Evolutionary conservation across 1,284 basidiomycete species (phyloP), one percentile per base, ranked within the genome.

Genomic region (Fomitiporia mediterranea): DNA sequence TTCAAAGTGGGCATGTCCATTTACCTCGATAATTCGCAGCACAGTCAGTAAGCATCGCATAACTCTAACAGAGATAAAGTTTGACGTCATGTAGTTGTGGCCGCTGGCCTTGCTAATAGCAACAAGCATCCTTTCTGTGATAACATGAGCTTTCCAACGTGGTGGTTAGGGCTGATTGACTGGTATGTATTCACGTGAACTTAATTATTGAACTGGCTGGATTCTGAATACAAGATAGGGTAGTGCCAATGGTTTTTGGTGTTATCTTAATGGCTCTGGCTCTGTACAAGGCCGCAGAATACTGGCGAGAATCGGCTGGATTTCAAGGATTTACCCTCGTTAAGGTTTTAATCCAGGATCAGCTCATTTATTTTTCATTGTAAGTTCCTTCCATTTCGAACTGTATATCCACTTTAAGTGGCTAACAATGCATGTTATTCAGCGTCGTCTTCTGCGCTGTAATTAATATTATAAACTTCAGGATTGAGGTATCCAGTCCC

Each of bases 271-370:
- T 49, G 4, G 17, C 3, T 23, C 15, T 34, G 8, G 2, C 47
- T 19, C 13, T 32, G 11, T 34, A 28, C 44, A 47, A 47, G 44
- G 44, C 44, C 19, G 19, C 28, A 2, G 25, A 8, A 11, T 28
- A 25, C 44, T 47, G 44, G 44, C n/a, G 25, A 23, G 19, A 19
- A 27, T 28, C 21, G n/a, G n/a, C 11, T 21, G 27, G 47, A 8
- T 49, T 49, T 49, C 28, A 34, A 8, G 47, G 47, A 11, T 13
- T 37, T 11, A 49, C 28, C 13, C 47, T 49, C 4, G 23, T 25
- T 15, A 49, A 34, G 23, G 47, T 49, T 17, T 30, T 49, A 8
- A 49, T 49, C 47, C 15, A 49, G 30, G 47, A 49, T 28, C 47
- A 35, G 21, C 7, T 17, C 3, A 34, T 49, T 17, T 49, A 49